A percentile compares a stretch with the other conserved stretches of the same genome.
Conservation (phyloP, 2,329 filamentous ascomycete species). For the Grosmannia serpens region DNA sequence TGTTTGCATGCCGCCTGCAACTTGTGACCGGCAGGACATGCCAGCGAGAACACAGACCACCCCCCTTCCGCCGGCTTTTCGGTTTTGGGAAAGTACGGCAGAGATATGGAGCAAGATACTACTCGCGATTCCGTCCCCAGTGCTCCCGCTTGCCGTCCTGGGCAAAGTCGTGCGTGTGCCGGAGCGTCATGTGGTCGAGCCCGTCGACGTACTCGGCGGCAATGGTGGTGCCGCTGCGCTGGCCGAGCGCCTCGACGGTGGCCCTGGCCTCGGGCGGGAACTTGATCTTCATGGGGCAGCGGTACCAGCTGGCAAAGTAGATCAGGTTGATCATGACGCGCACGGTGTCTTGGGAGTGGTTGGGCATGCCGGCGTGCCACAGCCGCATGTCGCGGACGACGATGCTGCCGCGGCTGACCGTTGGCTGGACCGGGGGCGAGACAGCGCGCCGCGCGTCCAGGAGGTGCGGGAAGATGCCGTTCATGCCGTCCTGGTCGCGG, state of each 20-base stretch:
- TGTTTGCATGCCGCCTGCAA: too few species aligned
- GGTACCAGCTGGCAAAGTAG: constrained; percentile 25
- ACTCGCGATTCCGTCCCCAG: constrained; percentile 2
- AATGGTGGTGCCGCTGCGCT: constrained; percentile 1
- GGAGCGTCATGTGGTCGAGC: constrained; percentile 9
- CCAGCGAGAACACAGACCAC: too few species aligned
- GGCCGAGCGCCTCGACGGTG: not conserved
- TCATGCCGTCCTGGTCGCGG: constrained; percentile 33
- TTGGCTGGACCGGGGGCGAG: constrained; percentile 14
- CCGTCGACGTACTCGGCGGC: constrained; percentile 8
- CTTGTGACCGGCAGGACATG: too few species aligned
- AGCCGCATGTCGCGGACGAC: constrained; percentile 33
- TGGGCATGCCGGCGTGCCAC: constrained; percentile 39
- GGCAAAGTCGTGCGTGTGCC: constrained; percentile 11
- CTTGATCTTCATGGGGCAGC: constrained; percentile 13
- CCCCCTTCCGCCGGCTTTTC: too few species aligned
- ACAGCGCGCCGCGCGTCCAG: constrained; percentile 16
- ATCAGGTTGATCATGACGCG: constrained; percentile 31
- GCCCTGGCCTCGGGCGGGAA: not conserved
- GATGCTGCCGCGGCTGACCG: not conserved
- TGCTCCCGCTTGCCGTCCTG: constrained; percentile 9
- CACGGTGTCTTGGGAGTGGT: constrained; percentile 24
- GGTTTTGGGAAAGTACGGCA: too few species aligned
- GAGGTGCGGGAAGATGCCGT: constrained; percentile 32
- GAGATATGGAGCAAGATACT: too few species aligned